Evolutionary conservation across 345 rosid species (phyloP).

Genomic region (Pistacia integerrima): DNA sequence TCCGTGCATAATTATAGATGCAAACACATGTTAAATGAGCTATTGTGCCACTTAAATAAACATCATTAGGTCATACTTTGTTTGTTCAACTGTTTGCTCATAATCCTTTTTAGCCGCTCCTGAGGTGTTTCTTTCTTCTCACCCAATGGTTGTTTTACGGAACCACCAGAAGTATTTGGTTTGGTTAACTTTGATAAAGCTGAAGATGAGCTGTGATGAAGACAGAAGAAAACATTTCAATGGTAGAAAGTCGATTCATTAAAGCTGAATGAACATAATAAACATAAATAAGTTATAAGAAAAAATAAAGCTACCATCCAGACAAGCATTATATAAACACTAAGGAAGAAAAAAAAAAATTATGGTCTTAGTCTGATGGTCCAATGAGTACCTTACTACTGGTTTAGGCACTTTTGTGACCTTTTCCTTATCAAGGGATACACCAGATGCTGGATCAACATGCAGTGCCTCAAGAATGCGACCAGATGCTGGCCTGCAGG

Average conservation of each 20-base stretch:
- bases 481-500: constrained; percentile 86
- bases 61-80: constrained; percentile 61
- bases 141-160: constrained; percentile 56
- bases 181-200: constrained; percentile 83
- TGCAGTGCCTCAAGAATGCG: constrained; percentile 93
- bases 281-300: not conserved
- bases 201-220: constrained; percentile 48
- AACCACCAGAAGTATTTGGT: constrained; percentile 50
- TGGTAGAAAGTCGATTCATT: not conserved
- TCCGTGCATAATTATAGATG: not conserved
- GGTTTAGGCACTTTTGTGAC: constrained; percentile 50
- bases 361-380: constrained; percentile 2
- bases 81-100: constrained; percentile 87
- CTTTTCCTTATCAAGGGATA: constrained; percentile 81
- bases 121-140: constrained; percentile 98
- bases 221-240: constrained; percentile 4
- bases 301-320: not conserved
- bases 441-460: constrained; percentile 97
- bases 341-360: constrained; percentile 2
- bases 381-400: constrained; percentile 50
- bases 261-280: not conserved
- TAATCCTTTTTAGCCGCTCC: constrained; percentile 94
- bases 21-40: not conserved
- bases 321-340: not conserved
- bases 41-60: constrained; percentile 3